These are phyloP conservation scores for Nyctanthes arbortristis DNA, from an alignment of 257 asterid species.

Conservation along the genomic window DNA sequence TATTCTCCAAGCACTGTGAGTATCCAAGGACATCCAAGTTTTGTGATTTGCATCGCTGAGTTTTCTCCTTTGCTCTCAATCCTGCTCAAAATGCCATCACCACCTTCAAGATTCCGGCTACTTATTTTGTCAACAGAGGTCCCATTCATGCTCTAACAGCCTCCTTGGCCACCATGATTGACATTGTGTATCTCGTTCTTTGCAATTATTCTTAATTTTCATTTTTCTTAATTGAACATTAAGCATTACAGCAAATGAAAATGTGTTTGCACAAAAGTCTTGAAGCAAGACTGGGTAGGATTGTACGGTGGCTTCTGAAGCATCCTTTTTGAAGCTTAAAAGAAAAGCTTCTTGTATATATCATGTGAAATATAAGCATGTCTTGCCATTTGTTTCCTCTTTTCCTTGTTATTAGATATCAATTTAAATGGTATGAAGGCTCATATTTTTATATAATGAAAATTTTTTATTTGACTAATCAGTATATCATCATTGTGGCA, in stretches of 20 bases:
- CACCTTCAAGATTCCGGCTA: background rate
- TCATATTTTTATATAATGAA: background rate
- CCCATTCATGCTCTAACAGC: background rate
- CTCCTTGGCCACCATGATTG: conserved; percentile 1
- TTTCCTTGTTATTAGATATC: background rate
- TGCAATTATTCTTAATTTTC: background rate
- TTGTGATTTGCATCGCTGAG: background rate
- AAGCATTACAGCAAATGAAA: background rate
- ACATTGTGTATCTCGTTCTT: background rate
- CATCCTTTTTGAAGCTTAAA: background rate
- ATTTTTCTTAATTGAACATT: background rate
- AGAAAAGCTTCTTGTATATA: background rate
- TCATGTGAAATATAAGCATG: background rate
- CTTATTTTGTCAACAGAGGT: background rate
- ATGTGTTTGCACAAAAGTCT: background rate
- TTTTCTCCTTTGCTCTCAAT: conserved; percentile 2
- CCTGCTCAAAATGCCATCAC: background rate
- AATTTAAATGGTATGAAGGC: background rate
- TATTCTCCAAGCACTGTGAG: background rate
- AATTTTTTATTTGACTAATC: conserved; percentile 10
- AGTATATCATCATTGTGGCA: conserved; percentile 34
- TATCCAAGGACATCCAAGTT: background rate
- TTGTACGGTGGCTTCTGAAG: background rate
- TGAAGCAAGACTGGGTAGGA: background rate
- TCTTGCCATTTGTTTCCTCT: background rate